phyloP scores from a whole-genome alignment of 1,284 basidiomycete genomes.

The Prillingera fragicola region DNA sequence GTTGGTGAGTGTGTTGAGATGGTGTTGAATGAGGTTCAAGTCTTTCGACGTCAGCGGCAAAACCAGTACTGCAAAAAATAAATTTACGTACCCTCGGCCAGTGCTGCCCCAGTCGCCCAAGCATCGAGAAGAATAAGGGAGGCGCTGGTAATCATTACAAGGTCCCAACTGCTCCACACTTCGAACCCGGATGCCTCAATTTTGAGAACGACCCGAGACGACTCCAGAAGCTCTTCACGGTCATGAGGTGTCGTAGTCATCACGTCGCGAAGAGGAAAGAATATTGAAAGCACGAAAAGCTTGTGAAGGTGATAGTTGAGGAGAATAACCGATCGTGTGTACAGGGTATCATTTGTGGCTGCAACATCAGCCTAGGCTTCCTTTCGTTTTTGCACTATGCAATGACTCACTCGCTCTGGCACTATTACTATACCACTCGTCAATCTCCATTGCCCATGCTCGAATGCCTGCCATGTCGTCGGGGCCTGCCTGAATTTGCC shows the following conservation, averaged over 20 bases:
- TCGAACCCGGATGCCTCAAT: constrained; percentile 19
- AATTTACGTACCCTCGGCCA: constrained; percentile 8
- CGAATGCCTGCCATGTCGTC: constrained; percentile 18
- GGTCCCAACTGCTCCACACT: constrained; percentile 24
- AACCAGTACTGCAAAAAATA: background rate
- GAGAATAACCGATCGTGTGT: constrained; percentile 16
- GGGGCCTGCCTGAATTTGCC: constrained; percentile 2
- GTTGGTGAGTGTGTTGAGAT: constrained; percentile 16
- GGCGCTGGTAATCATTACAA: constrained; percentile 20
- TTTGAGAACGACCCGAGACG: constrained; percentile 18
- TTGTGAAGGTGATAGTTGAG: constrained; percentile 27
- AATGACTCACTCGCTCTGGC: constrained; percentile 10
- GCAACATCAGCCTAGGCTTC: background rate
- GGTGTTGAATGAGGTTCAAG: constrained; percentile 20
- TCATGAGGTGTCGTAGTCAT: constrained; percentile 7
- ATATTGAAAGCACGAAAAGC: constrained; percentile 22
- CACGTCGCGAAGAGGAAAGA: constrained; percentile 16
- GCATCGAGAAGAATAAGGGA: constrained; percentile 18
- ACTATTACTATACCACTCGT: constrained; percentile 14
- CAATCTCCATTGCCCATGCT: constrained; percentile 19
- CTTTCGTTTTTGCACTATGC: background rate
- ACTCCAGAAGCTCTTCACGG: constrained; percentile 15
- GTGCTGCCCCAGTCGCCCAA: constrained; percentile 12
- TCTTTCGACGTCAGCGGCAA: constrained; percentile 3
- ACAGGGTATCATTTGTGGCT: constrained; percentile 9